Conservation (phyloP, 345 rosid species). For the Citrus inodora region DNA sequence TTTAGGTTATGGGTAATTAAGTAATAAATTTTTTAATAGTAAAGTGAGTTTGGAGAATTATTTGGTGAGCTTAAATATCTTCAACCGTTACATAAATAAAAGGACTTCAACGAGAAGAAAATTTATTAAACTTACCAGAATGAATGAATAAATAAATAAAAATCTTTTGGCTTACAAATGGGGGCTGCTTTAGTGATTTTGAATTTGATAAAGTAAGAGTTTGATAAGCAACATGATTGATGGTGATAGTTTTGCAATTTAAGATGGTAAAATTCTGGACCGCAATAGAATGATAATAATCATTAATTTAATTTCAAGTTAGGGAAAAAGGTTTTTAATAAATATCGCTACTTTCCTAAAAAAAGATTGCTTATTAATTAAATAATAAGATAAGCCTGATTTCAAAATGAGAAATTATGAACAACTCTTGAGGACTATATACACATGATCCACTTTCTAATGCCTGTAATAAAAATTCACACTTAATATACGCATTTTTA, state of each 20-base stretch:
- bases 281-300: not conserved
- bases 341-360: not conserved
- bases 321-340: not conserved
- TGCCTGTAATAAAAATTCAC: too few species aligned
- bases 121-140: too few species aligned
- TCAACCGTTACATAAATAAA: too few species aligned
- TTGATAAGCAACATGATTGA: not conserved
- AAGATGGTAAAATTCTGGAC: not conserved
- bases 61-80: too few species aligned
- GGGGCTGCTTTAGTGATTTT: too few species aligned
- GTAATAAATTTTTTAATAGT: too few species aligned
- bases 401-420: not conserved
- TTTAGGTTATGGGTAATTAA: too few species aligned
- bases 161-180: too few species aligned
- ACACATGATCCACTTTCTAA: not conserved
- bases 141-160: too few species aligned
- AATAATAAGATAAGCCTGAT: not conserved
- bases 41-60: too few species aligned
- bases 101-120: too few species aligned
- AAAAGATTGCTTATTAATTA: not conserved
- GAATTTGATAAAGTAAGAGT: not conserved
- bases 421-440: not conserved
- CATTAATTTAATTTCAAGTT: not conserved
- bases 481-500: too few species aligned
- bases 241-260: not conserved